Conservation (phyloP, 768 basidiomycete genomes). For the Kwoniella sp. region DNA sequence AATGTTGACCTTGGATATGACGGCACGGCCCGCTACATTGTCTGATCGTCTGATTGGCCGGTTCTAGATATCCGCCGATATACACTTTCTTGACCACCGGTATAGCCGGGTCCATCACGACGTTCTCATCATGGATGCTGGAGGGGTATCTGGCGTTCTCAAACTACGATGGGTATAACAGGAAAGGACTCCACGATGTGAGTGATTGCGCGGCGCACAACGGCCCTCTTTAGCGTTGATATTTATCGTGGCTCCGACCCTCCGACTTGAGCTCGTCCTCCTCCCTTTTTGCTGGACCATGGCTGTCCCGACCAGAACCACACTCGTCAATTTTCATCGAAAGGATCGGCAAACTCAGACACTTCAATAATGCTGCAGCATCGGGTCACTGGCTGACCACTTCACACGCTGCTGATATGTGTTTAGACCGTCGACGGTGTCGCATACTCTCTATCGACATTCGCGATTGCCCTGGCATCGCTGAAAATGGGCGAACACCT, state of each 20-base stretch:
- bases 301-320: background rate
- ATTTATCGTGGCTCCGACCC: background rate
- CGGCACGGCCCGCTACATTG: background rate
- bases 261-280: slow-evolving; percentile 5
- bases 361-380: too few species aligned
- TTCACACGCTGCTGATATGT: too few species aligned
- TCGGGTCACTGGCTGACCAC: background rate
- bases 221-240: slow-evolving; percentile 7
- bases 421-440: slow-evolving; percentile 89
- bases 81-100: slow-evolving; percentile 88
- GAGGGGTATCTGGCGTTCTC: slow-evolving; percentile 85
- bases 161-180: slow-evolving; percentile 64
- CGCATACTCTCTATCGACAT: slow-evolving; percentile 75
- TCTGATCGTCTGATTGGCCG: background rate
- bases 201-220: slow-evolving; percentile 50
- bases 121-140: slow-evolving; percentile 93
- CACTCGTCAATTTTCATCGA: background rate
- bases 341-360: too few species aligned
- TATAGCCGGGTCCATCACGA: slow-evolving; percentile 96
- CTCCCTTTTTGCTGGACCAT: background rate
- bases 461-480: slow-evolving; percentile 74
- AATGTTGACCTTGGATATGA: background rate
- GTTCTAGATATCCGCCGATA: slow-evolving; percentile 75
- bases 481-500: slow-evolving; percentile 73
- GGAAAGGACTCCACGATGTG: slow-evolving; percentile 73